Conservation (phyloP, 2,329 filamentous ascomycete genomes). For the Chrysoporthe cubensis region DNA sequence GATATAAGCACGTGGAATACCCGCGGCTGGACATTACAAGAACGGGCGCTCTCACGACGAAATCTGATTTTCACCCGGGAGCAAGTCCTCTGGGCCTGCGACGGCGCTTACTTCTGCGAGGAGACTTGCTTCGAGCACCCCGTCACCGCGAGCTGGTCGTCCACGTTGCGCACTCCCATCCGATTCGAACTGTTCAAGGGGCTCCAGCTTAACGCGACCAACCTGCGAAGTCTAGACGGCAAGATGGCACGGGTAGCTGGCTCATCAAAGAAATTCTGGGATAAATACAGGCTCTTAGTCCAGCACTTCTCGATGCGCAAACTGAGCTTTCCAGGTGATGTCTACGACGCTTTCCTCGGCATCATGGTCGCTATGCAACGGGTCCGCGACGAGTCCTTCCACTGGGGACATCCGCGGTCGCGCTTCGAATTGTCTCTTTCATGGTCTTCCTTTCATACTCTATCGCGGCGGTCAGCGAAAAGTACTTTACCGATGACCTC, state of each 20-base stretch:
- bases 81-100: constrained; percentile 18
- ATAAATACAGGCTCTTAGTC: neutral
- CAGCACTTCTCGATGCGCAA: constrained; percentile 4
- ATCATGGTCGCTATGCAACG: neutral
- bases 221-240: constrained; percentile 7
- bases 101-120: constrained; percentile 13
- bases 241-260: neutral
- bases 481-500: constrained; percentile 3
- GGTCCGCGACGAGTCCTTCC: constrained; percentile 8
- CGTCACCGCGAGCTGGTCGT: neutral
- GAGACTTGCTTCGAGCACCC: constrained; percentile 1
- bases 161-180: neutral
- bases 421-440: constrained; percentile 9
- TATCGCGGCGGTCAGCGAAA: neutral
- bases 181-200: constrained; percentile 7
- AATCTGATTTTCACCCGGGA: constrained; percentile 9
- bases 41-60: constrained; percentile 12
- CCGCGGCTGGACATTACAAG: constrained; percentile 20
- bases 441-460: neutral
- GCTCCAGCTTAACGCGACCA: neutral
- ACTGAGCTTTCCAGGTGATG: constrained; percentile 6
- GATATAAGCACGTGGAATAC: constrained; percentile 12
- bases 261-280: neutral
- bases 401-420: constrained; percentile 11
- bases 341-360: constrained; percentile 11